Evolutionary conservation across 768 basidiomycete genomes (phyloP).

Genomic region (Mycena belliarum): DNA sequence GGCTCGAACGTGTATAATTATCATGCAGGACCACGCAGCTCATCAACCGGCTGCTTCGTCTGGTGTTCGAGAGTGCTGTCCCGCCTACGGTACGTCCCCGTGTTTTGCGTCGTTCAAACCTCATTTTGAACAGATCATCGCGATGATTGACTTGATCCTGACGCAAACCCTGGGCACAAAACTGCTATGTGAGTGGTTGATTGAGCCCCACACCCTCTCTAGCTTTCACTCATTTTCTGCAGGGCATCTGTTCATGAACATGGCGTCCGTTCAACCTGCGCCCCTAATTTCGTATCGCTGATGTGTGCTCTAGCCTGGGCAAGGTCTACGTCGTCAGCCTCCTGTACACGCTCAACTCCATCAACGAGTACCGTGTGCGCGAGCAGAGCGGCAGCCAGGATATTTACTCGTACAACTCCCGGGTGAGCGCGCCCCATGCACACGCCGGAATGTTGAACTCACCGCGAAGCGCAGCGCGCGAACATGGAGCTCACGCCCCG

Average conservation of each 20-base stretch:
- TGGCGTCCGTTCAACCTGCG: background rate
- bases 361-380: conserved; percentile 11
- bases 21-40: conserved; percentile 7
- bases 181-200: conserved; percentile 7
- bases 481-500: conserved; percentile 6
- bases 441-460: too few relatives aligned
- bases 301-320: background rate
- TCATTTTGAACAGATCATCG: conserved; percentile 3
- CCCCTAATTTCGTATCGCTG: background rate
- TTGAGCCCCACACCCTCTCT: background rate
- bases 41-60: conserved; percentile 12
- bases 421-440: background rate
- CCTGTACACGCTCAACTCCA: conserved; percentile 12
- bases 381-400: conserved; percentile 5
- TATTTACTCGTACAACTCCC: conserved; percentile 3
- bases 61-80: conserved; percentile 16
- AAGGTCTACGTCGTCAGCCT: conserved; percentile 13
- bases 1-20: background rate
- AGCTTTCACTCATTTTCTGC: background rate
- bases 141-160: conserved; percentile 13
- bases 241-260: conserved; percentile 17
- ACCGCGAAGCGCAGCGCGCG: background rate
- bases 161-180: conserved; percentile 12
- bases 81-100: conserved; percentile 11
- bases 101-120: background rate